Percentiles rank a stretch among this genome's conserved stretches.
phyloP scores from a whole-genome alignment of 345 rosid species.

The Cardamine chenopodiifolia region DNA sequence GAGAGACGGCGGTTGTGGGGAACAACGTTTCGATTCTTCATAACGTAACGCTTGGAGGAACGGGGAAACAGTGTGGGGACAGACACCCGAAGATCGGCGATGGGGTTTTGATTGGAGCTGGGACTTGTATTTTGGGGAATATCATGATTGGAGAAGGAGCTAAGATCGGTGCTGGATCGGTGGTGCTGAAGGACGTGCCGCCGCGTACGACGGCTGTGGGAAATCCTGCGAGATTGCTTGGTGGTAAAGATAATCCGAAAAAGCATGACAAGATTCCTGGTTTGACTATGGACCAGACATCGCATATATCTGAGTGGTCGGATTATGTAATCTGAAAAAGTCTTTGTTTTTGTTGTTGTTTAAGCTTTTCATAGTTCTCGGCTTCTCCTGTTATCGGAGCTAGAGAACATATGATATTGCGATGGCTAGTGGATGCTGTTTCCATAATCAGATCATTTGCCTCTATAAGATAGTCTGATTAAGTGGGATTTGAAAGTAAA shows the following conservation, averaged over 20 bases:
- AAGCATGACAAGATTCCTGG: conserved; percentile 81
- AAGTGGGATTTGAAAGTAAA: conserved; percentile 32
- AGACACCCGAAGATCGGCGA: conserved; percentile 96
- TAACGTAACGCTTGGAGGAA: conserved; percentile 89
- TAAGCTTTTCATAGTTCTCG: conserved; percentile 26
- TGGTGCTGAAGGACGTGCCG: conserved; percentile 82
- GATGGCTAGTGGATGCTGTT: conserved; percentile 8
- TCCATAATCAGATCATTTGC: conserved; percentile 25
- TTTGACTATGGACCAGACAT: conserved; percentile 91
- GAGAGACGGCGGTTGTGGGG: conserved; percentile 95
- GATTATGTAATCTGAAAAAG: conserved; percentile 78
- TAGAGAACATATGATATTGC: conserved; percentile 22
- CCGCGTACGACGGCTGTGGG: conserved; percentile 86
- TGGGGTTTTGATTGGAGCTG: conserved; percentile 93
- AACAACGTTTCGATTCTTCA: conserved; percentile 86
- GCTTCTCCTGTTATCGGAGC: conserved; percentile 35
- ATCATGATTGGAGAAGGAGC: conserved; percentile 92
- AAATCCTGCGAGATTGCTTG: conserved; percentile 86
- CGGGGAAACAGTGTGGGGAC: conserved; percentile 82
- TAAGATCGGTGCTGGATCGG: conserved; percentile 91
- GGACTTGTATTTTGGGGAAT: conserved; percentile 88
- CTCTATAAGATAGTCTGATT: conserved; percentile 29
- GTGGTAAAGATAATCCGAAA: conserved; percentile 84
- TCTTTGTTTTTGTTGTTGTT: conserved; percentile 18
- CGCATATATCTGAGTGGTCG: conserved; percentile 80